Base-by-base conservation (phyloP, 2,329 filamentous ascomycete genomes). In the Rhinocladiella similis region DNA sequence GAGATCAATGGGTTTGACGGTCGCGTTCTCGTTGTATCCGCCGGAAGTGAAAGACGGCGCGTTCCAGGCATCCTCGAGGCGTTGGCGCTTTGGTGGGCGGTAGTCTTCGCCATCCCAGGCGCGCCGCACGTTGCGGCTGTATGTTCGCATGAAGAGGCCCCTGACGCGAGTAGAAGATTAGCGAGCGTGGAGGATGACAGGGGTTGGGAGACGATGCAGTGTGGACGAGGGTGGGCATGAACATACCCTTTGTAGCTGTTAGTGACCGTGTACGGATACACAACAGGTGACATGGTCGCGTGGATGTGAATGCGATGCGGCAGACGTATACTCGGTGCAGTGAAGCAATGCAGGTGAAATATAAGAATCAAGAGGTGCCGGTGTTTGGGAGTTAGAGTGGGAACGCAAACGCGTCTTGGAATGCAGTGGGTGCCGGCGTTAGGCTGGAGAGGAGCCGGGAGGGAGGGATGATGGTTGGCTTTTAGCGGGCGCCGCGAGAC, bases 201-300 rank as follows among this genome's bases (percentile, higher is more conserved):
- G 54, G 41, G 33, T 33, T 33, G 29, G 5, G 10, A 12, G 29
- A 33, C 6, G 29, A 33, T 33, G 10, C 29, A 33, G 10, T 9
- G 6, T 10, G 29, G 29, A 33, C 29, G 29, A 12, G 29, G 10
- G 18, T 9, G 3, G 38, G 19, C n/a, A 25, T 25, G 12, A 45
- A 65, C 63, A 39, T 72, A 77, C 76, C 76, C 73, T 70, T 77
- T 78, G 64, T 77, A 77, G 63, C 75, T 77, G 69, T 78, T 78
- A 63, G 76, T 77, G 65, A 78, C 75, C 64, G 75, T 77, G 70
- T 75, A 78, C 65, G 76, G 76, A 73, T 63, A 60, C 10, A 63
- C 48, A 38, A 57, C 53, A 19, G 59, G 42, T 54, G 59, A 54
- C 61, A 63, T 63, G 35, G 56, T 63, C 61, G 61, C 61, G 59